Evolutionary conservation across 805 yeast species (phyloP).

Genomic region (Myxozyma neglecta): DNA sequence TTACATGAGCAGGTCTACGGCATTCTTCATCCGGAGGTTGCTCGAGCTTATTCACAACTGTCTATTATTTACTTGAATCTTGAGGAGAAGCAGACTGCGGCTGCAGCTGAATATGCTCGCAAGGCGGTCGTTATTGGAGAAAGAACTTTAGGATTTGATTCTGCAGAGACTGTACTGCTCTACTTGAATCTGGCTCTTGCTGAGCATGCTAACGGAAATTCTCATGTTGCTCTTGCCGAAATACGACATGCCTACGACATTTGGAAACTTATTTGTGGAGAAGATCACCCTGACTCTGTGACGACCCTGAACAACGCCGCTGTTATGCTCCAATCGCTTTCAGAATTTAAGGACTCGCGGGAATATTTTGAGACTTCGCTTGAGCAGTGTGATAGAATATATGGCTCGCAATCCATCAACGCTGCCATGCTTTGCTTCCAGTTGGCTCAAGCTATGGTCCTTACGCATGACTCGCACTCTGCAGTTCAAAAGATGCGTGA

Average conservation of each 20-base stretch:
- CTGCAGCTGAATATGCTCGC: constrained; percentile 65
- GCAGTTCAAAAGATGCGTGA: constrained; percentile 57
- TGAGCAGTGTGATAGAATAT: constrained; percentile 50
- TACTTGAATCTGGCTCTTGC: constrained; percentile 71
- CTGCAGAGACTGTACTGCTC: constrained; percentile 70
- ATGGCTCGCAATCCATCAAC: constrained; percentile 61
- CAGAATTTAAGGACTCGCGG: constrained; percentile 51
- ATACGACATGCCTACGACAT: constrained; percentile 59
- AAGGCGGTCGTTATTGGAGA: constrained; percentile 73
- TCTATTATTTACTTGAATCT: constrained; percentile 67
- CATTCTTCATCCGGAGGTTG: constrained; percentile 72
- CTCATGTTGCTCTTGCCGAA: constrained; percentile 60
- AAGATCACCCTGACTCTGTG: constrained; percentile 67
- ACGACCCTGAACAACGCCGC: constrained; percentile 64
- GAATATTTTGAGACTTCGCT: constrained; percentile 56
- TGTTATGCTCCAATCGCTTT: constrained; percentile 55
- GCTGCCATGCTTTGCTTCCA: constrained; percentile 70
- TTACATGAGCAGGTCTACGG: constrained; percentile 85
- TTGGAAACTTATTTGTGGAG: constrained; percentile 60
- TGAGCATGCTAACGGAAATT: constrained; percentile 62
- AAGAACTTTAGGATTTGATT: constrained; percentile 77
- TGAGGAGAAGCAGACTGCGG: constrained; percentile 47
- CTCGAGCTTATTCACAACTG: constrained; percentile 62
- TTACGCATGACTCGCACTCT: constrained; percentile 51
- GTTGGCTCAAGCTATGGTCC: constrained; percentile 59